Conservation (phyloP, 2,329 filamentous ascomycete genomes). For the Diaporthe eres region DNA sequence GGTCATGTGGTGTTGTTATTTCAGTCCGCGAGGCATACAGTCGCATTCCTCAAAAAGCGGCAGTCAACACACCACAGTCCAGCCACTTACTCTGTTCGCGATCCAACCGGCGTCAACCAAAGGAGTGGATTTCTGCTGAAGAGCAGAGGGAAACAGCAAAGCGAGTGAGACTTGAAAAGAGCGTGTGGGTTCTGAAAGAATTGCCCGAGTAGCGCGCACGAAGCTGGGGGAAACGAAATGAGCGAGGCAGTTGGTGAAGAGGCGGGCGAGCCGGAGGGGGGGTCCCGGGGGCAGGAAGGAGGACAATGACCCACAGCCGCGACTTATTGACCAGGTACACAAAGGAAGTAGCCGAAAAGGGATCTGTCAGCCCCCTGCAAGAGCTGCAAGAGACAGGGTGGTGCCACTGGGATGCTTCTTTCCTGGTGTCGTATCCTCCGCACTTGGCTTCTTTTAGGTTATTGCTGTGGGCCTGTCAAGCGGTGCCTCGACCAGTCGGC, state of each 20-base stretch:
- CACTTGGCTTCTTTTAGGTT: constrained; percentile 37
- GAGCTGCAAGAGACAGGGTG: constrained; percentile 35
- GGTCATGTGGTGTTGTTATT: constrained; percentile 31
- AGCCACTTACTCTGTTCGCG: constrained; percentile 25
- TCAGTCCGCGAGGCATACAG: constrained; percentile 30
- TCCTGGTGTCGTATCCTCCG: constrained; percentile 27
- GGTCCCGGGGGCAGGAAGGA: constrained; percentile 9
- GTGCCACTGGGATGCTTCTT: constrained; percentile 17
- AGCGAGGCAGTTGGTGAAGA: constrained; percentile 30
- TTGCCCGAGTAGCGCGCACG: constrained; percentile 25
- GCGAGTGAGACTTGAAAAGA: not conserved
- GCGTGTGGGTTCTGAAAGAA: constrained; percentile 31
- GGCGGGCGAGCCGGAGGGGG: constrained; percentile 26
- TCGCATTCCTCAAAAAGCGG: constrained; percentile 36
- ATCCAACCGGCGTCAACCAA: constrained; percentile 22
- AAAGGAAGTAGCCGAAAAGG: constrained; percentile 32
- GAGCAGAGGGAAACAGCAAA: constrained; percentile 26
- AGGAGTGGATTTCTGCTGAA: constrained; percentile 38
- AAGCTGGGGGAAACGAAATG: constrained; percentile 30
- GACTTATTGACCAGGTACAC: constrained; percentile 10
- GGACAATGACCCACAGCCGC: constrained; percentile 18
- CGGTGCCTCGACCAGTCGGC: constrained; percentile 20
- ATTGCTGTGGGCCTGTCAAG: constrained; percentile 35
- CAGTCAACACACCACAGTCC: constrained; percentile 26
- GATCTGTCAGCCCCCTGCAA: constrained; percentile 20